Evolutionary conservation across 2,329 filamentous ascomycete species (phyloP).

Genomic region (Trichoderma sp.): DNA sequence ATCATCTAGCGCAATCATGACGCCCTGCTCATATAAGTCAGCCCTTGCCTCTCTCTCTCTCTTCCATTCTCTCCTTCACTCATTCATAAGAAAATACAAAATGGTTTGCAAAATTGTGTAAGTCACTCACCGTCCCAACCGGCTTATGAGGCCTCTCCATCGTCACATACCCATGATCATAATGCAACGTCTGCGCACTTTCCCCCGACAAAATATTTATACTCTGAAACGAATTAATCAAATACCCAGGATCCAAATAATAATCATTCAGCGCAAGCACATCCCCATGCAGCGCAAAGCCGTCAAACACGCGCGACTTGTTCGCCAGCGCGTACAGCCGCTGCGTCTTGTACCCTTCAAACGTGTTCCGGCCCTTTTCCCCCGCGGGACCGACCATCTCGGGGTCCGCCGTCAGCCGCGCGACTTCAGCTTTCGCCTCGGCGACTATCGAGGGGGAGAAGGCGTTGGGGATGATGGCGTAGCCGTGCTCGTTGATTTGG

Average conservation of each 20-base stretch:
- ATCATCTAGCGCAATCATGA: constrained; percentile 32
- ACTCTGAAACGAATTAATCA: constrained; percentile 36
- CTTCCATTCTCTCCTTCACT: background rate
- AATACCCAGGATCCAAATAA: constrained; percentile 38
- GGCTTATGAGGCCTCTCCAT: constrained; percentile 35
- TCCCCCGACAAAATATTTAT: constrained; percentile 41
- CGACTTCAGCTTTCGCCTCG: constrained; percentile 24
- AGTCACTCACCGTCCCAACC: constrained; percentile 30
- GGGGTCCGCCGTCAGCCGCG: constrained; percentile 24
- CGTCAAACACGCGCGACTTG: constrained; percentile 39
- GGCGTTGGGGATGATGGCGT: constrained; percentile 35
- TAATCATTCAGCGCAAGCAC: constrained; percentile 39
- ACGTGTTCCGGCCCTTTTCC: constrained; percentile 33
- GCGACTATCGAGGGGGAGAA: constrained; percentile 32
- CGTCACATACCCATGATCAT: constrained; percentile 32
- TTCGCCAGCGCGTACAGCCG: constrained; percentile 39
- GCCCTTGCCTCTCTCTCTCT: background rate
- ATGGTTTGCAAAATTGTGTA: background rate
- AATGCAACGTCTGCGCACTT: constrained; percentile 36
- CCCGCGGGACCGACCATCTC: constrained; percentile 28
- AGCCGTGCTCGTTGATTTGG: constrained; percentile 30
- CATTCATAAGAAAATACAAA: background rate
- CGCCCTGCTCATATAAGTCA: constrained; percentile 22
- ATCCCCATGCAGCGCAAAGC: constrained; percentile 33
- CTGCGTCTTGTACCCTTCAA: constrained; percentile 38